A percentile compares a stretch with the other conserved stretches of the same genome.
Conservation (phyloP, 495 filamentous ascomycete genomes). For the Lindgomyces ingoldianus region DNA sequence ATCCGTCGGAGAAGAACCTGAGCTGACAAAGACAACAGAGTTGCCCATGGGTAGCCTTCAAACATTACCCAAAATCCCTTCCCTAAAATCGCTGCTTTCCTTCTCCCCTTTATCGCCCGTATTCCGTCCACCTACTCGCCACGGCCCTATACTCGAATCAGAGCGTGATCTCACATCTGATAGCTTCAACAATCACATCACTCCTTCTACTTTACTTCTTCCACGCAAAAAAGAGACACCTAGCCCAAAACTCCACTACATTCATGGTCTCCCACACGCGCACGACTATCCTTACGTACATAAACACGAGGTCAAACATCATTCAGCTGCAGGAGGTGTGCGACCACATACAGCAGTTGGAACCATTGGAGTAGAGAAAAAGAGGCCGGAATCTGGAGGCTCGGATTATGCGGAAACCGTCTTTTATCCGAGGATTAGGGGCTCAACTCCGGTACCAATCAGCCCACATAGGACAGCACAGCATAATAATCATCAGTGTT, state of each 20-base stretch:
- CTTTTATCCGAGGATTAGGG: neutral
- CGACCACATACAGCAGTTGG: neutral
- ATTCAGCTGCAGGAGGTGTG: neutral
- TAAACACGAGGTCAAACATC: conserved; percentile 1
- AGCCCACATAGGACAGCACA: neutral
- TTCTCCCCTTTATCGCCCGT: too few relatives aligned
- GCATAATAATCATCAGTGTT: neutral
- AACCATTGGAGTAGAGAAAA: neutral
- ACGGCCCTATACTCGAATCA: neutral
- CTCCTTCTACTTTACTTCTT: neutral
- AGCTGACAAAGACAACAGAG: neutral
- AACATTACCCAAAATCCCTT: neutral
- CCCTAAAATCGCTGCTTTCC: too few relatives aligned
- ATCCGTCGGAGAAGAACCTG: neutral
- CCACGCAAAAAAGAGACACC: neutral
- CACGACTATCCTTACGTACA: conserved; percentile 17
- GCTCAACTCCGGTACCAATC: neutral
- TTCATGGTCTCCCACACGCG: conserved; percentile 6
- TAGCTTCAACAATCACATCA: neutral
- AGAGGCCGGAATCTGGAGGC: neutral
- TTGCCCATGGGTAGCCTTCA: neutral
- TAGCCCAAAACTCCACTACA: conserved; percentile 13
- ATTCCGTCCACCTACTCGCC: too few relatives aligned
- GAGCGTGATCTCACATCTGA: neutral
- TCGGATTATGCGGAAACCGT: conserved; percentile 3